Conservation (phyloP, 331 rosid genomes). For the Quercus phellos region DNA sequence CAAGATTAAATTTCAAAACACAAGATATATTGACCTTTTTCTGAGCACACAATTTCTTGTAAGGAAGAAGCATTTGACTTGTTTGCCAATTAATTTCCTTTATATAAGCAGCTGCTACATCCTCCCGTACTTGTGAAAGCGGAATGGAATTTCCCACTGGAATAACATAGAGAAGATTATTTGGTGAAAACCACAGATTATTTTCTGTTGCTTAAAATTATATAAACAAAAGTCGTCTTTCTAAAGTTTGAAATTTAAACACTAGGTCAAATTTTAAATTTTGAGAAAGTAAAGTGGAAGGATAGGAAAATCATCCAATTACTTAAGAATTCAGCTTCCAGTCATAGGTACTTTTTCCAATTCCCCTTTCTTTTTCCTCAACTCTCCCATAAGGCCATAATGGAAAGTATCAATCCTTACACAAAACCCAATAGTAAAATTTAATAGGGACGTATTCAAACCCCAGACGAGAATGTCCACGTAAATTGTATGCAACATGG, state of each 20-base stretch:
- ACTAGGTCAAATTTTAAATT: background rate
- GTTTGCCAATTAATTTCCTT: conserved; percentile 64
- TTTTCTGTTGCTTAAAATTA: background rate
- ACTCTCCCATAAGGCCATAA: background rate
- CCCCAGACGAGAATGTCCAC: background rate
- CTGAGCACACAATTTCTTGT: conserved; percentile 61
- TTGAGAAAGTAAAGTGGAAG: background rate
- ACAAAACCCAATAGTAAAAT: background rate
- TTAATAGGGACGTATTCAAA: background rate
- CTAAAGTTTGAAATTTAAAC: background rate
- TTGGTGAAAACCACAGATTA: background rate
- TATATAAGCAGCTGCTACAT: conserved; percentile 52
- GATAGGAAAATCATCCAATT: background rate
- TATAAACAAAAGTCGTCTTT: background rate
- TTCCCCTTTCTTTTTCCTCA: background rate
- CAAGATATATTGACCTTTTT: conserved; percentile 52
- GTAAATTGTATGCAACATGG: background rate
- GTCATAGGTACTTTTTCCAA: background rate
- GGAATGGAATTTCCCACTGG: conserved; percentile 77
- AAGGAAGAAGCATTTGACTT: conserved; percentile 64
- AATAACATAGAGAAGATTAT: conserved; percentile 15
- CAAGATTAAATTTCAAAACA: conserved; percentile 9
- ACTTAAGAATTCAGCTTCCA: background rate
- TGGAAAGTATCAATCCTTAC: background rate
- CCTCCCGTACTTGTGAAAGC: conserved; percentile 53